Conservation (phyloP, 164 flowering plant species). For the Sedum album region DNA sequence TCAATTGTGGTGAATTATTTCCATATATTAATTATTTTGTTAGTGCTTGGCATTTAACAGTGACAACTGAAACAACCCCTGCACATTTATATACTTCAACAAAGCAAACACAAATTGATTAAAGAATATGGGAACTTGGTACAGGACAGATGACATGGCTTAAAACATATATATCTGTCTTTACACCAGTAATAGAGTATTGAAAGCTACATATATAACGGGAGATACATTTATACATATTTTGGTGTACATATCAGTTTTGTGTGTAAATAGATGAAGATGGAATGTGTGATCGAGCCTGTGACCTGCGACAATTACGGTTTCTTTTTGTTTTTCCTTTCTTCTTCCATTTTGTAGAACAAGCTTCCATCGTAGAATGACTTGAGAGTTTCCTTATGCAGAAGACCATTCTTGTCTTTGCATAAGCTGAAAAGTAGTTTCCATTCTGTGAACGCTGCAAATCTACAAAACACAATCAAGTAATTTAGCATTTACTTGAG, state of each 20-base stretch:
- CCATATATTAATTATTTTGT: no score
- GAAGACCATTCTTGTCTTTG: conserved; percentile 3
- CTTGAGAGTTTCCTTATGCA: background rate
- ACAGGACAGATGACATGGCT: background rate
- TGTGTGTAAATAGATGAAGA: no score
- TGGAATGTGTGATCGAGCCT: background rate
- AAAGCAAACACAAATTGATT: background rate
- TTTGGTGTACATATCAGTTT: background rate
- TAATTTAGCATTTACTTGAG: background rate
- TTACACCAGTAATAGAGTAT: background rate
- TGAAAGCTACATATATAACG: background rate
- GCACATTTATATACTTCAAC: background rate
- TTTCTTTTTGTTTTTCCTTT: conserved; percentile 3
- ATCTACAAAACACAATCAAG: background rate
- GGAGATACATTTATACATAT: background rate
- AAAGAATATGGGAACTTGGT: background rate
- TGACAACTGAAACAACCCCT: background rate
- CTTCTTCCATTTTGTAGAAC: conserved; percentile 1
- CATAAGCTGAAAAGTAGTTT: background rate
- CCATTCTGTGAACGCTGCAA: conserved; percentile 1
- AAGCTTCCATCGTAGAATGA: conserved; percentile 1
- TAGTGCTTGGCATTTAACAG: background rate
- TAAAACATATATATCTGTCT: background rate
- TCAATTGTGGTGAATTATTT: no score
- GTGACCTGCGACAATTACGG: background rate